phyloP scores from a whole-genome alignment of 495 filamentous ascomycete genomes.

The Lasiosphaeriaceae sp. region DNA sequence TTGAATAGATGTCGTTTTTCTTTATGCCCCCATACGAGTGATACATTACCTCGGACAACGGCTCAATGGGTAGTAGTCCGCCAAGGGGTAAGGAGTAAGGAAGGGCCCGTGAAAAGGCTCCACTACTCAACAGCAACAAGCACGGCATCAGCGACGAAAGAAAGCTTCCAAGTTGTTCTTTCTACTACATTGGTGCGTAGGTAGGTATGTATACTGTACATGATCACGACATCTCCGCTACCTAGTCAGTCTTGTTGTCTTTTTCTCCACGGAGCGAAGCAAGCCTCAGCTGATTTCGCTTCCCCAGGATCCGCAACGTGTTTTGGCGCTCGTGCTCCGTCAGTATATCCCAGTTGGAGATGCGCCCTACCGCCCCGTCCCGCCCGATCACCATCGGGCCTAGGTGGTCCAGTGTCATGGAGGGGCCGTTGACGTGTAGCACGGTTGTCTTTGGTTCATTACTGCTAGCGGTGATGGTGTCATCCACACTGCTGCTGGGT shows the following conservation, averaged over 20 bases:
- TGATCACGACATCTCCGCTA: neutral
- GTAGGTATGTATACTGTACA: too few relatives aligned
- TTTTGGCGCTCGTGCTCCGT: slow-evolving; percentile 56
- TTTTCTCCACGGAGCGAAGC: slow-evolving; percentile 44
- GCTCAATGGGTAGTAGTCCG: neutral
- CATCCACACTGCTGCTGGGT: neutral
- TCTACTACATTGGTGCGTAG: neutral
- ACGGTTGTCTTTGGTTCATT: slow-evolving; percentile 33
- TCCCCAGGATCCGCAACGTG: slow-evolving; percentile 58
- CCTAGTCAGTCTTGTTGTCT: neutral
- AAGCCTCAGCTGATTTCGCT: slow-evolving; percentile 59
- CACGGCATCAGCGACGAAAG: too few relatives aligned
- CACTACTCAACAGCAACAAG: too few relatives aligned
- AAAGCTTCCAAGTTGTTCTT: too few relatives aligned
- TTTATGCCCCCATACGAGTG: too few relatives aligned
- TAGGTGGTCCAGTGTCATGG: slow-evolving; percentile 53
- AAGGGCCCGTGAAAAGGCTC: too few relatives aligned
- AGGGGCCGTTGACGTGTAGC: slow-evolving; percentile 46
- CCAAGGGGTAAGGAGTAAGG: neutral
- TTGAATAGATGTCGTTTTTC: too few relatives aligned
- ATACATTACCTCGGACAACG: too few relatives aligned
- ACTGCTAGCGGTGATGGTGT: slow-evolving; percentile 22
- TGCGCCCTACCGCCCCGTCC: slow-evolving; percentile 61
- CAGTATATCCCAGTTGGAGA: slow-evolving; percentile 67
- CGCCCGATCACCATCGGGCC: slow-evolving; percentile 66